These are phyloP conservation scores for Tuber brumale DNA, from an alignment of 495 filamentous ascomycete genomes.

Conservation along the genomic window DNA sequence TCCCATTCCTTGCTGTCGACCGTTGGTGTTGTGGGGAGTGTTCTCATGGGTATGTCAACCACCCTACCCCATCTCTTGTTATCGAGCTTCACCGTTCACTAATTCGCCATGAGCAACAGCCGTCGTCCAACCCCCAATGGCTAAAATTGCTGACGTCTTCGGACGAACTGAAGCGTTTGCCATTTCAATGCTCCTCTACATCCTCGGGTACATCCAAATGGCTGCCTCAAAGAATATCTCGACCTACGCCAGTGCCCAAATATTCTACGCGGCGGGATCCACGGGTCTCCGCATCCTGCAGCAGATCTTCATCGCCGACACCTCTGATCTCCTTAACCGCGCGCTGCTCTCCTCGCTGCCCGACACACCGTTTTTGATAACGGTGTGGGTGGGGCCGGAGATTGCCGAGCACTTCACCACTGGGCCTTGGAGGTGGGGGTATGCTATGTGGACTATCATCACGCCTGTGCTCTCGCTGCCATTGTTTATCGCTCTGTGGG, in stretches of 20 bases:
- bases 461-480: slow-evolving; percentile 52
- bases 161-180: slow-evolving; percentile 61
- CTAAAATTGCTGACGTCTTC: slow-evolving; percentile 63
- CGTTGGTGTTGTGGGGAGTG: slow-evolving; percentile 52
- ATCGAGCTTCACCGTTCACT: neutral
- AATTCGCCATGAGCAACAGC: slow-evolving; percentile 42
- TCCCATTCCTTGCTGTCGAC: slow-evolving; percentile 55
- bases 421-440: slow-evolving; percentile 40
- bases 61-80: neutral
- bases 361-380: slow-evolving; percentile 57
- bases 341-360: slow-evolving; percentile 56
- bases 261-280: slow-evolving; percentile 62
- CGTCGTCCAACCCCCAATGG: slow-evolving; percentile 62
- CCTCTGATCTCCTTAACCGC: slow-evolving; percentile 59
- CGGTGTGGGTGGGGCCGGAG: slow-evolving; percentile 57
- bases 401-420: slow-evolving; percentile 47
- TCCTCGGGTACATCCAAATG: slow-evolving; percentile 63
- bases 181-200: slow-evolving; percentile 48
- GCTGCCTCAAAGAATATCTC: slow-evolving; percentile 58
- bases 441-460: slow-evolving; percentile 40
- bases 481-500: slow-evolving; percentile 50
- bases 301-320: slow-evolving; percentile 70
- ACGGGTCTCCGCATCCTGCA: slow-evolving; percentile 60
- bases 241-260: slow-evolving; percentile 60
- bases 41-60: slow-evolving; percentile 45